phyloP scores from a whole-genome alignment of 805 yeast genomes.

The Candida ascalaphidarum region DNA sequence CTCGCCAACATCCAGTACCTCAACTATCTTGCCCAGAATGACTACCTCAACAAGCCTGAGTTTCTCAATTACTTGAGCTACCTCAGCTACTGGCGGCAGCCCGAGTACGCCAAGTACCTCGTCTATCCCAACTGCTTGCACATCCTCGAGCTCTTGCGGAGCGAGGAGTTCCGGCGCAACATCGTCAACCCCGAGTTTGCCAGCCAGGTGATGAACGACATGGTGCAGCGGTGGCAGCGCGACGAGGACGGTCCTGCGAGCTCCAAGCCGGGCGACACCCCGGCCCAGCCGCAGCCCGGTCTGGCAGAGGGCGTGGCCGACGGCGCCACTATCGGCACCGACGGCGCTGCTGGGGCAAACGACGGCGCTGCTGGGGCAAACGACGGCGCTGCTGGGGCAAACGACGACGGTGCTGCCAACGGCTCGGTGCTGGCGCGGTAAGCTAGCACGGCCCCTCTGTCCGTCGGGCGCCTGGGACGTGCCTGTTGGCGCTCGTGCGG shows the following conservation, averaged over 20 bases:
- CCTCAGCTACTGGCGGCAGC: slow-evolving; percentile 77
- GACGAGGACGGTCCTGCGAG: slow-evolving; percentile 7
- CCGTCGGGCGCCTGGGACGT: too few relatives aligned
- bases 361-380: too few relatives aligned
- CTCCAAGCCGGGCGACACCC: neutral
- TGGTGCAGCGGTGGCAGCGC: slow-evolving; percentile 65
- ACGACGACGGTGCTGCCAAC: too few relatives aligned
- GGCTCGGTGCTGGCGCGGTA: too few relatives aligned
- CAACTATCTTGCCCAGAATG: slow-evolving; percentile 78
- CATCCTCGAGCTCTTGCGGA: slow-evolving; percentile 56
- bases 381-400: too few relatives aligned
- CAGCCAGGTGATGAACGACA: slow-evolving; percentile 58
- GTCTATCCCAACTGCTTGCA: slow-evolving; percentile 88
- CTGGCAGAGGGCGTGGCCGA: too few relatives aligned
- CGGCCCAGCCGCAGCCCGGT: too few relatives aligned
- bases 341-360: too few relatives aligned
- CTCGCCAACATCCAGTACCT: slow-evolving; percentile 84
- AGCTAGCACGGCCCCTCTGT: too few relatives aligned
- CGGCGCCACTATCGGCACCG: too few relatives aligned
- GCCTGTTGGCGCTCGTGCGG: too few relatives aligned
- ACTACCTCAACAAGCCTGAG: slow-evolving; percentile 59
- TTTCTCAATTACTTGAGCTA: slow-evolving; percentile 74
- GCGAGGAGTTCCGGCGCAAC: slow-evolving; percentile 43
- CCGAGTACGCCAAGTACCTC: slow-evolving; percentile 58
- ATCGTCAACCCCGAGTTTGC: slow-evolving; percentile 51